Evolutionary conservation across 2,329 filamentous ascomycete genomes (phyloP).

Genomic region (Botrytis squamosa): DNA sequence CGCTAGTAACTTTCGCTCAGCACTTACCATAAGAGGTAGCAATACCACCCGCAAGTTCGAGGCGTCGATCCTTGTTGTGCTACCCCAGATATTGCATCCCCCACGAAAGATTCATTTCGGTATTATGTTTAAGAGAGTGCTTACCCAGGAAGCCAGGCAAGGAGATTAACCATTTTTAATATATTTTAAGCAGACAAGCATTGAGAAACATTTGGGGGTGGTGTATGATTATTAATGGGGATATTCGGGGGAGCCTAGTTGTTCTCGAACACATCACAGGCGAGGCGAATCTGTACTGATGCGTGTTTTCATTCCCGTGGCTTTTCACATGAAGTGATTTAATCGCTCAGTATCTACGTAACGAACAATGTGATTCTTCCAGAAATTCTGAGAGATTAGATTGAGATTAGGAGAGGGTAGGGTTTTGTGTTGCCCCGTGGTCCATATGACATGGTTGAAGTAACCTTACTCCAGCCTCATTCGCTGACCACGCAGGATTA

Average conservation of each 20-base stretch:
- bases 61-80: constrained; percentile 1
- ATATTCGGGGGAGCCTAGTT: neutral
- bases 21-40: neutral
- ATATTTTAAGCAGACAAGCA: neutral
- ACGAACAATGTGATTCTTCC: neutral
- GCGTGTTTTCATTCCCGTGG: neutral
- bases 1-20: neutral
- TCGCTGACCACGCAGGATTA: constrained; percentile 4
- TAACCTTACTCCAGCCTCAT: constrained; percentile 14
- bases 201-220: neutral
- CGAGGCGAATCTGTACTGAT: neutral
- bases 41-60: neutral
- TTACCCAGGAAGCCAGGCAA: too few relatives aligned
- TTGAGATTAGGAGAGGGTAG: neutral
- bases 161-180: neutral
- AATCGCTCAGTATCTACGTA: neutral
- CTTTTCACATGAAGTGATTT: neutral
- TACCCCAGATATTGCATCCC: constrained; percentile 15
- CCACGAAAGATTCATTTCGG: neutral
- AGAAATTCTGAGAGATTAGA: neutral
- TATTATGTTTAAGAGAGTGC: neutral
- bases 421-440: neutral
- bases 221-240: neutral
- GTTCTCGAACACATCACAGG: neutral
- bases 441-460: neutral